These are phyloP conservation scores for Blumeria graminis DNA, from an alignment of 2,329 filamentous ascomycete genomes.

Conservation along the genomic window DNA sequence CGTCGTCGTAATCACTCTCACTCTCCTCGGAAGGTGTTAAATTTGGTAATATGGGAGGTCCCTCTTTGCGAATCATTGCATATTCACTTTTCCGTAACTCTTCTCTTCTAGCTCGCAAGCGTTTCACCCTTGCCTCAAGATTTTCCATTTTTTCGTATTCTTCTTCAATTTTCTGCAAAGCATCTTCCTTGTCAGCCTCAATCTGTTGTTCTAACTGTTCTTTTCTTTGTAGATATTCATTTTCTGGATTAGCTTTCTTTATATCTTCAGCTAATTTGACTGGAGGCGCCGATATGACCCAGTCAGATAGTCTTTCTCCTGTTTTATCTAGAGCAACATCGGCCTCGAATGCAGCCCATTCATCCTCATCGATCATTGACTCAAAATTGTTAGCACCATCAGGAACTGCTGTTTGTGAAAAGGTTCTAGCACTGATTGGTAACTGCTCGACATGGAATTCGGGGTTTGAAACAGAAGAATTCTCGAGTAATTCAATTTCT, in stretches of 20 bases:
- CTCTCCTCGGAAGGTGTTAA: neutral
- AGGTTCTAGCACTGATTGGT: conserved; percentile 30
- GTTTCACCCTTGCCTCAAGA: conserved; percentile 45
- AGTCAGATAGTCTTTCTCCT: conserved; percentile 18
- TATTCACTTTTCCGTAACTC: conserved; percentile 26
- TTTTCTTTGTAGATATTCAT: conserved; percentile 23
- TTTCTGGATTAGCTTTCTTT: conserved; percentile 26
- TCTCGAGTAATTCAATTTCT: conserved; percentile 14
- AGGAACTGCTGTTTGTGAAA: conserved; percentile 38
- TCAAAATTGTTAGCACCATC: conserved; percentile 16
- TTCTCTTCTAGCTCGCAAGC: conserved; percentile 47
- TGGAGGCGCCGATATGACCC: conserved; percentile 44
- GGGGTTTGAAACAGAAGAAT: conserved; percentile 12
- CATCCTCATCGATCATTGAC: conserved; percentile 40
- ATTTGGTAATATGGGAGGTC: neutral
- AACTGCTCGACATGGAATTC: neutral
- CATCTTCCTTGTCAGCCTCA: conserved; percentile 52
- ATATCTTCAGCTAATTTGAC: conserved; percentile 35
- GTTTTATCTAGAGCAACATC: conserved; percentile 35
- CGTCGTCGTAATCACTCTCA: neutral
- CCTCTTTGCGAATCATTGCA: neutral
- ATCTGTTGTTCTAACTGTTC: conserved; percentile 28
- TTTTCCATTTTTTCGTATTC: conserved; percentile 70
- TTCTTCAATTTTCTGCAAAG: conserved; percentile 43
- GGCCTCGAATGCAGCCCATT: conserved; percentile 73